phyloP scores from a whole-genome alignment of 169 alveolate genomes.

The Eimeria falciformis region DNA sequence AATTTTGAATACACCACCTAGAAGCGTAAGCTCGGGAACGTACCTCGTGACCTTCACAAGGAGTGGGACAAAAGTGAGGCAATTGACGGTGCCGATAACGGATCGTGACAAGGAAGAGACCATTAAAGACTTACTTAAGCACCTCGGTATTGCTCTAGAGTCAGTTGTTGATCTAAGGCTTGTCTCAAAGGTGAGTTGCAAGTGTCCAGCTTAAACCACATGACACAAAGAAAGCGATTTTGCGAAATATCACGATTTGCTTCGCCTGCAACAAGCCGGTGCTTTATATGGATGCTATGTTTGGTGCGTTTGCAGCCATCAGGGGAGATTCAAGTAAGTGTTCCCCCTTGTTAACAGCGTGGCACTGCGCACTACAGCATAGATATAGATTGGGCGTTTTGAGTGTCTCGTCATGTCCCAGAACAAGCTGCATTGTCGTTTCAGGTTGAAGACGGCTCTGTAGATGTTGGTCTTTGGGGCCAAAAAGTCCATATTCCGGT shows the following conservation, averaged over 20 bases:
- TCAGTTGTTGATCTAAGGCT: background rate
- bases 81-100: constrained; percentile 44
- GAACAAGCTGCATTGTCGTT: background rate
- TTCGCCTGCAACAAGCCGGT: background rate
- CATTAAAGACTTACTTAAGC: background rate
- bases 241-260: too few relatives aligned
- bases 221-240: background rate
- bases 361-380: too few relatives aligned
- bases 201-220: background rate
- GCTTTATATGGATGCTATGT: background rate
- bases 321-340: constrained; percentile 32
- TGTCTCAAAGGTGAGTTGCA: constrained; percentile 21
- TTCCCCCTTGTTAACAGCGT: background rate
- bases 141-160: constrained; percentile 33
- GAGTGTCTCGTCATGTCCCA: too few relatives aligned
- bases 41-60: constrained; percentile 52
- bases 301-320: constrained; percentile 14
- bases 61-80: constrained; percentile 9
- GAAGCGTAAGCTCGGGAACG: constrained; percentile 1
- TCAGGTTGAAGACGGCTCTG: constrained; percentile 64
- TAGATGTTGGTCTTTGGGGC: constrained; percentile 31
- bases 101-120: constrained; percentile 20
- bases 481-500: constrained; percentile 9
- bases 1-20: constrained; percentile 24
- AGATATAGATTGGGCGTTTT: too few relatives aligned